Percentiles rank a stretch among this genome's conserved stretches.
These are phyloP conservation scores for Forsythia viridissima DNA, from an alignment of 257 asterid genomes.

Conservation along the genomic window DNA sequence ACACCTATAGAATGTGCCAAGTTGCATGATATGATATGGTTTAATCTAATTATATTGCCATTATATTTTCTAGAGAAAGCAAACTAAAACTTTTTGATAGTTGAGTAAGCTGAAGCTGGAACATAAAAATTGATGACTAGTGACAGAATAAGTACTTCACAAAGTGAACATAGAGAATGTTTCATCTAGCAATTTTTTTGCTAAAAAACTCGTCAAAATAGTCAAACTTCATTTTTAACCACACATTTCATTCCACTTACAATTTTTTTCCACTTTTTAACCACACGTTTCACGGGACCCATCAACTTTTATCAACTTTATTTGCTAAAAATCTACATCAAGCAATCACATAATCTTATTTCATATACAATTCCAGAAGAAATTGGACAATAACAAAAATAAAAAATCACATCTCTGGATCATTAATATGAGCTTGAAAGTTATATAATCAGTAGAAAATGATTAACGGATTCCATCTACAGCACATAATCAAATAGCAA, in stretches of 20 bases:
- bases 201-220: too few relatives aligned
- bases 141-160: not conserved
- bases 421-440: not conserved
- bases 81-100: not conserved
- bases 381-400: not conserved
- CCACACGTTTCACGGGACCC: too few relatives aligned
- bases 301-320: too few relatives aligned
- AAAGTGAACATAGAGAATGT: not conserved
- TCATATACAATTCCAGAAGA: not conserved
- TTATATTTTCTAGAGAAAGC: not conserved
- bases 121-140: not conserved
- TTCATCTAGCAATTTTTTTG: too few relatives aligned
- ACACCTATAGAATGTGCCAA: not conserved
- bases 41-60: not conserved
- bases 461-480: not conserved
- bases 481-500: not conserved
- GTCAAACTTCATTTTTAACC: too few relatives aligned
- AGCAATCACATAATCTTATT: not conserved
- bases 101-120: not conserved
- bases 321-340: too few relatives aligned
- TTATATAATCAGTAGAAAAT: not conserved
- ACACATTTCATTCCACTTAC: too few relatives aligned
- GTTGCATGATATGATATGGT: not conserved
- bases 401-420: not conserved
- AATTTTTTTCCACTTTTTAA: too few relatives aligned